phyloP scores from a whole-genome alignment of 1,284 basidiomycete genomes.

The Trichosporon faecale region DNA sequence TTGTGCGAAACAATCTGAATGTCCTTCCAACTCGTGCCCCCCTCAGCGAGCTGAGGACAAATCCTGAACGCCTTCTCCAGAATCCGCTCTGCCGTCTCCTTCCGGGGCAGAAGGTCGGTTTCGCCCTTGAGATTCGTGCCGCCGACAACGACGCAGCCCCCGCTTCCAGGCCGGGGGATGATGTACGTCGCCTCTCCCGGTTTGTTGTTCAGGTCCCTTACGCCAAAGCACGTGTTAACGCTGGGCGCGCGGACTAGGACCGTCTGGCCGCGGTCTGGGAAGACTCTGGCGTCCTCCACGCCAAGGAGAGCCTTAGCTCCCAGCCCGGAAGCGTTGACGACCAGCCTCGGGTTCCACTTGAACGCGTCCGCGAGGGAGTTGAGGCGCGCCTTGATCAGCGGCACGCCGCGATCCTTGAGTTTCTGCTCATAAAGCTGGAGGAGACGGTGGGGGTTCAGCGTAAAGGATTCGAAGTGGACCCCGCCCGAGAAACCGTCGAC shows the following conservation, averaged over 20 bases:
- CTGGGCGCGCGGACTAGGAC: conserved; percentile 68
- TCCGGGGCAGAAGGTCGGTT: conserved; percentile 37
- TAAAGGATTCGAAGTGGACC: conserved; percentile 47
- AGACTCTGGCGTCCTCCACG: conserved; percentile 67
- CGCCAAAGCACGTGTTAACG: conserved; percentile 29
- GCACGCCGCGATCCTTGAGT: conserved; percentile 37
- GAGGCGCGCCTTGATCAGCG: conserved; percentile 43
- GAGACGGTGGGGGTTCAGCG: conserved; percentile 51
- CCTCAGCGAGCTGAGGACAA: conserved; percentile 45
- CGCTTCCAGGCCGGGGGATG: conserved; percentile 50
- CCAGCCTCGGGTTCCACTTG: conserved; percentile 34
- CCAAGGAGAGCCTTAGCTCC: conserved; percentile 73
- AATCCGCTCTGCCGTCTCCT: conserved; percentile 37
- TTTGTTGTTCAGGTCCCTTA: conserved; percentile 17
- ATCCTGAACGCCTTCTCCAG: conserved; percentile 43
- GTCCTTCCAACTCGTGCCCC: conserved; percentile 37
- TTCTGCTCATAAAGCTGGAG: conserved; percentile 39
- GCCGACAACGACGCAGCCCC: conserved; percentile 40
- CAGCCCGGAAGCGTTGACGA: conserved; percentile 55
- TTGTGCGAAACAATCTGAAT: conserved; percentile 59
- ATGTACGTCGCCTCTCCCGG: conserved; percentile 38
- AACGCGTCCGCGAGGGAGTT: conserved; percentile 49
- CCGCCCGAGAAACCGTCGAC: conserved; percentile 30
- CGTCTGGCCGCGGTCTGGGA: conserved; percentile 83
- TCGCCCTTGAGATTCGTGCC: conserved; percentile 41